Conservation (phyloP, 179 eudicot genomes). For the Carnegiea gigantea region DNA sequence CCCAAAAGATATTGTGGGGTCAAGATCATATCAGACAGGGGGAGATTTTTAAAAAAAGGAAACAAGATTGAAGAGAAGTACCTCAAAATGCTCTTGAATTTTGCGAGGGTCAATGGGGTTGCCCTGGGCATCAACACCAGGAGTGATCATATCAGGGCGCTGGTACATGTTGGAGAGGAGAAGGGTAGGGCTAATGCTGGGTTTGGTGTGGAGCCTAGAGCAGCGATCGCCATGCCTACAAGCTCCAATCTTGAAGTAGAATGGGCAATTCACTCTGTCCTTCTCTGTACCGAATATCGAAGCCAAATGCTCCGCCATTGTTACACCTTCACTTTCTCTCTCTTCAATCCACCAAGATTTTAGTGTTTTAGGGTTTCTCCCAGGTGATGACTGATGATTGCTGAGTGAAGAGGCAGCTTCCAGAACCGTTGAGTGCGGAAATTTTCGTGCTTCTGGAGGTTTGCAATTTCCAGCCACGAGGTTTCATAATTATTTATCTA, state of each 20-base stretch:
- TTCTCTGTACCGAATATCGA: constrained; percentile 80
- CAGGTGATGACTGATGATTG: not conserved
- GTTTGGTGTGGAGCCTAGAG: constrained; percentile 71
- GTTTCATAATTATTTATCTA: too few species aligned
- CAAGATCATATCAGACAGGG: not conserved
- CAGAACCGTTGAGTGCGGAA: not conserved
- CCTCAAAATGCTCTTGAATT: constrained; percentile 68
- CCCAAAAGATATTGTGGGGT: not conserved
- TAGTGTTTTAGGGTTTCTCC: not conserved
- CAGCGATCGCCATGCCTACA: constrained; percentile 64
- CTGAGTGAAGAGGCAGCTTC: not conserved
- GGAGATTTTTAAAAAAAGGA: too few species aligned
- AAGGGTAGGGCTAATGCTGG: constrained; percentile 64
- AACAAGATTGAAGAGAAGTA: not conserved
- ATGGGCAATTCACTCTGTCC: constrained; percentile 74
- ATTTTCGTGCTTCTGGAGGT: not conserved
- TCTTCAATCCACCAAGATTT: not conserved
- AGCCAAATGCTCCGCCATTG: constrained; percentile 78
- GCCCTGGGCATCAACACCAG: constrained; percentile 77
- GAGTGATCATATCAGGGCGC: constrained; percentile 76
- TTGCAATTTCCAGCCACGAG: not conserved
- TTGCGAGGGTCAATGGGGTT: constrained; percentile 63
- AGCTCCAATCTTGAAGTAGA: constrained; percentile 83
- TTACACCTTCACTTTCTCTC: not conserved
- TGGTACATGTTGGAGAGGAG: constrained; percentile 75